A percentile compares a stretch with the other conserved stretches of the same genome.
Conservation (phyloP, 169 alveolate genomes). For the Cryptosporidium felis region DNA sequence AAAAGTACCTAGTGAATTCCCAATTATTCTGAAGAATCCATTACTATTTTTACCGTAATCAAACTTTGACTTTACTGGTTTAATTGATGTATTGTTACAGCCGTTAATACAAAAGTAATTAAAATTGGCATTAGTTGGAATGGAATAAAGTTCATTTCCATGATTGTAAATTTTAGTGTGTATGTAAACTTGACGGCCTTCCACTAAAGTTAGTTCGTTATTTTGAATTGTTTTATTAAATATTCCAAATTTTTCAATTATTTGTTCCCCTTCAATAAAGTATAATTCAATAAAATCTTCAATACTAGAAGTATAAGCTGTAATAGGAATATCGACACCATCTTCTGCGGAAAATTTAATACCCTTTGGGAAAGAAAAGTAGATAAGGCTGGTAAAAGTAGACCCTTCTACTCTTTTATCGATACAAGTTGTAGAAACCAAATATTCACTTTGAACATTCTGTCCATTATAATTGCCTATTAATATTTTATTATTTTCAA, state of each 20-base stretch:
- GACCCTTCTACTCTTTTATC: conserved; percentile 65
- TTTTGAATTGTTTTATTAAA: background rate
- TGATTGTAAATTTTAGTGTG: conserved; percentile 21
- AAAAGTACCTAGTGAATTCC: background rate
- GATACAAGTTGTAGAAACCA: conserved; percentile 3
- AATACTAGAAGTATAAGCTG: background rate
- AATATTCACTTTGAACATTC: background rate
- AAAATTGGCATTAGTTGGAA: conserved; percentile 42
- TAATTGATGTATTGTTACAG: background rate
- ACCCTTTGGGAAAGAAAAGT: conserved; percentile 5
- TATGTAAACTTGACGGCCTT: background rate
- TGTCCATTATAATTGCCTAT: background rate
- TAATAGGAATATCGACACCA: background rate
- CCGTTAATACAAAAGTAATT: background rate
- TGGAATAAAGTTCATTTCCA: background rate
- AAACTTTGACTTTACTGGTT: background rate
- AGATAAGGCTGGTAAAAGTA: background rate
- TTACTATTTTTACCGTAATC: background rate
- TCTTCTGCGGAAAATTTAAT: conserved; percentile 15
- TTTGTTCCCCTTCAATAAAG: conserved; percentile 23
- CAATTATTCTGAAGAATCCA: background rate
- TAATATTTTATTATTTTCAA: background rate
- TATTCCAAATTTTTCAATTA: background rate
- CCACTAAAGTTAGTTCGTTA: conserved; percentile 1
- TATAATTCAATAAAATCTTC: conserved; percentile 2